Evolutionary conservation across 345 rosid species (phyloP), one percentile per base, ranked within the genome.

Genomic region (Aegle marmelos): DNA sequence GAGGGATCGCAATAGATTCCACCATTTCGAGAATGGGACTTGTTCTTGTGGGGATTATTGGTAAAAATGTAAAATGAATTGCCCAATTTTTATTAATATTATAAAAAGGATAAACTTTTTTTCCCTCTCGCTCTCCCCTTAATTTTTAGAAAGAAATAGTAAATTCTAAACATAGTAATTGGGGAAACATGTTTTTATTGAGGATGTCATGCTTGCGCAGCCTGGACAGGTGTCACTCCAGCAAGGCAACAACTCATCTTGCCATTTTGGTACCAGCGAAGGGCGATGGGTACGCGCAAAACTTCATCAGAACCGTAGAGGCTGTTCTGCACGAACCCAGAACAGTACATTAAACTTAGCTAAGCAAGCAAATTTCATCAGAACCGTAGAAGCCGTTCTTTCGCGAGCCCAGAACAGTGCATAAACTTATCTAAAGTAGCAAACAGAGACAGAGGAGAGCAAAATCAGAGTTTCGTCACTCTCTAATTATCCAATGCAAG

Each of bases 31-130:
- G 70, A 73, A 82, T 60, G 86, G 87, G 25, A 19, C 21, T 77
- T 83, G 87, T 79, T 86, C 87, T 53, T 86, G 87, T 56, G 76
- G 86, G 2, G 84, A 86, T 58, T 82, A 58, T 59, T 86, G 87
- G 84, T 86, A 65, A 83, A 59, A 53, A 5, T 53, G 2, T 60
- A 58, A 25, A 31, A 27, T n/a, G 9, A 4, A 21, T 24, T 65
- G 19, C 10, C 14, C 21, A 70, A n/a, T 41, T 39, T 24, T 6
- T 50, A 10, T 11, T 6, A 11, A 1, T 17, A 11, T 22, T 6
- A 9, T 4, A 11, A 6, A 36, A 21, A 33, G 36, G 4, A 0
- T 16, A 27, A 53, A 17, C 6, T 53, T 33, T 22, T 39, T 9
- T 9, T 2, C 11, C 13, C 45, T 9, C 13, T 39, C 3, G 0